A percentile compares a stretch with the other conserved stretches of the same genome.
phyloP scores from a whole-genome alignment of 768 basidiomycete species.

The Tubosaeta brunneosetosa region DNA sequence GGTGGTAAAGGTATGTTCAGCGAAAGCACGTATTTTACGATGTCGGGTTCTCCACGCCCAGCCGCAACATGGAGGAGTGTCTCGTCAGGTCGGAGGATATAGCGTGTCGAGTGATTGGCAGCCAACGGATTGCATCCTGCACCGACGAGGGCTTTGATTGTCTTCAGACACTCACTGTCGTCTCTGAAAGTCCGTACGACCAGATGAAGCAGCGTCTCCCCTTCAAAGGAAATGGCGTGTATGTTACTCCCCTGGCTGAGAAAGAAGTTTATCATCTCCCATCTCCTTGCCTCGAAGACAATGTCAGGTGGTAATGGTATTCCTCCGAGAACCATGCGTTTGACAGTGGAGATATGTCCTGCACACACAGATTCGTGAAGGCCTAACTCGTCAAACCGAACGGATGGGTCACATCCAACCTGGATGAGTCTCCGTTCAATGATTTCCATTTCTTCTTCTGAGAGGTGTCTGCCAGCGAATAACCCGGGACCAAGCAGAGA shows the following conservation, averaged over 20 bases:
- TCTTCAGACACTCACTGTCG: background rate
- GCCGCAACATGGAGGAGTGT: background rate
- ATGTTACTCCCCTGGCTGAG: slow-evolving; percentile 1
- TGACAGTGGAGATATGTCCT: slow-evolving; percentile 3
- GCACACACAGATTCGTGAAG: background rate
- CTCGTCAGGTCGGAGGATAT: background rate
- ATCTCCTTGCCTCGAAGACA: background rate
- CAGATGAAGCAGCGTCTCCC: slow-evolving; percentile 1
- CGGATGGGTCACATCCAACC: background rate
- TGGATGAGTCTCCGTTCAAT: slow-evolving; percentile 8
- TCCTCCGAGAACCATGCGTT: background rate
- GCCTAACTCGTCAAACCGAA: background rate
- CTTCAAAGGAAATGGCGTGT: background rate
- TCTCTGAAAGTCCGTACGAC: background rate
- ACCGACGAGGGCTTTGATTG: background rate
- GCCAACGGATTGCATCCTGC: background rate
- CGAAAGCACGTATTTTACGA: background rate
- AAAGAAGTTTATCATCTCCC: background rate
- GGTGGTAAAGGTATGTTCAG: background rate
- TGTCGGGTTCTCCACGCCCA: background rate
- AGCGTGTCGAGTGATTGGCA: too few relatives aligned
- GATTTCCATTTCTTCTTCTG: background rate
- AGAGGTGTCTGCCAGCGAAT: too few relatives aligned
- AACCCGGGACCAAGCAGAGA: background rate
- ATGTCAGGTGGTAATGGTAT: slow-evolving; percentile 1